Percentiles rank a stretch among this genome's conserved stretches.
These are phyloP conservation scores for Paramecium pentaurelia DNA, from an alignment of 73 alveolate species.

Conservation along the genomic window DNA sequence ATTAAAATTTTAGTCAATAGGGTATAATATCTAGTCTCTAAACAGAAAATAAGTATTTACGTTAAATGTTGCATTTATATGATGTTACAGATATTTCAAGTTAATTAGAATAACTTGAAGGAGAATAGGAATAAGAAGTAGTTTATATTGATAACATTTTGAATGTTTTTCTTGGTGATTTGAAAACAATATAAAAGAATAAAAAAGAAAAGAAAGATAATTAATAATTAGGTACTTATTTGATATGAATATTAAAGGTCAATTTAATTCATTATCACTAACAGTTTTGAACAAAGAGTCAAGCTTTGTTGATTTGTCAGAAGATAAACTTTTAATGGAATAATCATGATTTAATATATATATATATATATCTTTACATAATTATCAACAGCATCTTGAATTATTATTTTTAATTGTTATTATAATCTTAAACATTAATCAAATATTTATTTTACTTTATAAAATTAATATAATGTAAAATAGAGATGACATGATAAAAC, in stretches of 20 bases:
- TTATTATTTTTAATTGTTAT: background rate
- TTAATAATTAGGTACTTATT: background rate
- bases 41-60: background rate
- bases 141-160: conserved; percentile 3
- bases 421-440: no score
- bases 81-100: conserved; percentile 1
- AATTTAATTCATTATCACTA: background rate
- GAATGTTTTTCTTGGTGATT: background rate
- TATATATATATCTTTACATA: background rate
- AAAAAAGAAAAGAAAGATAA: conserved; percentile 16
- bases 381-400: background rate
- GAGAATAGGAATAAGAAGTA: background rate
- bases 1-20: background rate
- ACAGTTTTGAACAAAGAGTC: conserved; percentile 42
- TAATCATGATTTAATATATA: background rate
- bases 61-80: background rate
- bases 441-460: background rate
- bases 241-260: background rate
- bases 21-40: background rate
- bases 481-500: conserved; percentile 16
- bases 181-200: background rate
- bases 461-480: background rate
- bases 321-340: conserved; percentile 42
- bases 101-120: background rate
- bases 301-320: conserved; percentile 44